Evolutionary conservation across 257 asterid species (phyloP).

Genomic region (Coffea canephora): DNA sequence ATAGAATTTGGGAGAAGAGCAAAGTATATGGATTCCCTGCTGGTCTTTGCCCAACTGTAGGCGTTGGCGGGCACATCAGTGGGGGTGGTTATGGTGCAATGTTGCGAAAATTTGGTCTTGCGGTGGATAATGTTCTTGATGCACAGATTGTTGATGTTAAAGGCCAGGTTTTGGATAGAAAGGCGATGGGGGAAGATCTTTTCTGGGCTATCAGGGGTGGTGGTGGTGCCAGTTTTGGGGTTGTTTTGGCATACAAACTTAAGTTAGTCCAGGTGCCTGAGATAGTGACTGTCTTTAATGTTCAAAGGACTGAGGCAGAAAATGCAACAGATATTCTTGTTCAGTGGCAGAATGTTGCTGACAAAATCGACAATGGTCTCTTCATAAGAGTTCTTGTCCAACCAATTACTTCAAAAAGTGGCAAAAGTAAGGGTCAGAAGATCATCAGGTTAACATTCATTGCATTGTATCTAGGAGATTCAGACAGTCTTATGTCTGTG

Average conservation of each 20-base stretch:
- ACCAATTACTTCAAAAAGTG: background rate
- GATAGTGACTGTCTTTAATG: slow-evolving; percentile 5
- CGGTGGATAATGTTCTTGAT: slow-evolving; percentile 40
- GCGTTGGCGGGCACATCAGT: slow-evolving; percentile 32
- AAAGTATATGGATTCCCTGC: slow-evolving; percentile 36
- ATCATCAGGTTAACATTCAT: slow-evolving; percentile 15
- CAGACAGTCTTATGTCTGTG: slow-evolving; percentile 1
- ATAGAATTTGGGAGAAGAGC: slow-evolving; percentile 35
- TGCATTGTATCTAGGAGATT: slow-evolving; percentile 15
- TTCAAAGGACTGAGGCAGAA: background rate
- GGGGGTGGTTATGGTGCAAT: slow-evolving; percentile 21
- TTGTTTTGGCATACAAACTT: slow-evolving; percentile 15
- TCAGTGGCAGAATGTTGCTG: slow-evolving; percentile 14
- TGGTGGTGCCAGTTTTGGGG: slow-evolving; percentile 19
- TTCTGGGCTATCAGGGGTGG: slow-evolving; percentile 29
- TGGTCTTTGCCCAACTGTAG: slow-evolving; percentile 46
- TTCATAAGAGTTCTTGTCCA: slow-evolving; percentile 23
- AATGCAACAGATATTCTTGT: slow-evolving; percentile 3
- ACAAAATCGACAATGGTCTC: slow-evolving; percentile 20
- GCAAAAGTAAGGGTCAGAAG: background rate
- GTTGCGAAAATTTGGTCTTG: slow-evolving; percentile 24
- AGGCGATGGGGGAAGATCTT: slow-evolving; percentile 46
- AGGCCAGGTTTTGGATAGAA: slow-evolving; percentile 35
- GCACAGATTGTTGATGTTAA: slow-evolving; percentile 37
- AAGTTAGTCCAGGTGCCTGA: slow-evolving; percentile 19